Base-by-base conservation (phyloP, 805 yeast genomes). In the Nakazawaea ernobii region DNA sequence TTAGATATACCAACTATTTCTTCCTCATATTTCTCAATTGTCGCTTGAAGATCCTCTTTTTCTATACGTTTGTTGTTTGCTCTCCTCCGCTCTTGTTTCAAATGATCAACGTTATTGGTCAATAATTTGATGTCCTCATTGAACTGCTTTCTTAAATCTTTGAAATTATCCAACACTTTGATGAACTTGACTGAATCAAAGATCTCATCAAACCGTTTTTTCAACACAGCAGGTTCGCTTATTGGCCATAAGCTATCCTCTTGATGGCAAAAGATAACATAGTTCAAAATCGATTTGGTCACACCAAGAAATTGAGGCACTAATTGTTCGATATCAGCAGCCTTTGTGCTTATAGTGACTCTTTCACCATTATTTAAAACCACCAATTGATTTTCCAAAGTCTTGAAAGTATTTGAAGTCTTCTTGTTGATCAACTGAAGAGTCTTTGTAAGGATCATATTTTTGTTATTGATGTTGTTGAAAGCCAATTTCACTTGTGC, bases 211-310 rank as follows among this genome's bases (percentile, higher is more conserved):
- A 94, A 95, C 45, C 92, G 77, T 66, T 91, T 91, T 66, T 94
- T 95, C 60, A 94, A 73, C 10, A 76, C 76, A 2, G 95, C 74
- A 1, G 99, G 95, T 63, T 94, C 99, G 55, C 91, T 79, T 42
- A 94, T 70, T 1, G 99, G 99, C 99, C 99, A 94, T 28, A 89
- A 65, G 56, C 92, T 83, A 51, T 94, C 99, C 59, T 94, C 99
- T 62, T 94, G 99, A 59, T 94, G 99, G 59, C 99, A 92, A 65
- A 94, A 94, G 1, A 92, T 83, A 37, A 94, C 99, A 61, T 89
- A 88, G 54, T 92, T 96, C 44, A 94, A 67, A 46, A 94, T 80
- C 0, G 98, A 86, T 49, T 80, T 79, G 0, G 96, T 86, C 1
- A 91, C 96, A 6, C 99, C 99, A 48, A 94, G 70, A 52, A 81